Conservation (phyloP, 2,329 filamentous ascomycete genomes). For the Drechslerella stenobrocha region DNA sequence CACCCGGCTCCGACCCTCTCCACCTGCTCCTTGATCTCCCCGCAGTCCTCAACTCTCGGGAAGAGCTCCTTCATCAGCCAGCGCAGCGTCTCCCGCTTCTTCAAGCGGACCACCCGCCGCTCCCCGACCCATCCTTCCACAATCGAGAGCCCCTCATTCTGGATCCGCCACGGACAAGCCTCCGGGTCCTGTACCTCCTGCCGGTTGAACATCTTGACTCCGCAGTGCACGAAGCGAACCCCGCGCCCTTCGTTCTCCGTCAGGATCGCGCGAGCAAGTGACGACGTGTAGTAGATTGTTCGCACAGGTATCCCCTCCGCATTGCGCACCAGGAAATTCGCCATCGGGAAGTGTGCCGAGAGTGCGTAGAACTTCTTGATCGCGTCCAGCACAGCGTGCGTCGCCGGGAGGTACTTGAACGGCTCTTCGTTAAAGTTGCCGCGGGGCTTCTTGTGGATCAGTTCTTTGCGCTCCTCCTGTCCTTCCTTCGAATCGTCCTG, state of each 20-base stretch:
- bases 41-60: constrained; percentile 76
- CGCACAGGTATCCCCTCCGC: constrained; percentile 83
- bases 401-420: constrained; percentile 81
- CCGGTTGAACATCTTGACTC: constrained; percentile 99
- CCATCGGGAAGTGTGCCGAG: constrained; percentile 78
- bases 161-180: constrained; percentile 91
- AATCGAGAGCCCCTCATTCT: constrained; percentile 89
- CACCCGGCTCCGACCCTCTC: constrained; percentile 83
- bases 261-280: constrained; percentile 81
- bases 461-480: constrained; percentile 52
- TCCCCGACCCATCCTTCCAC: constrained; percentile 86
- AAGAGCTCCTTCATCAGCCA: constrained; percentile 94
- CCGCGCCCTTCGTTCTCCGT: constrained; percentile 84
- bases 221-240: constrained; percentile 93
- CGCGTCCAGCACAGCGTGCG: constrained; percentile 73
- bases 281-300: constrained; percentile 94
- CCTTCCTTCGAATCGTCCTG: constrained; percentile 52
- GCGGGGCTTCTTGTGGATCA: constrained; percentile 58
- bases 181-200: constrained; percentile 86
- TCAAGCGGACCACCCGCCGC: constrained; percentile 72
- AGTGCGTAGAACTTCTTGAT: constrained; percentile 86
- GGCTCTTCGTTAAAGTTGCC: constrained; percentile 75
- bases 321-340: constrained; percentile 96
- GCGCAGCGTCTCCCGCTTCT: constrained; percentile 76
- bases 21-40: constrained; percentile 83